Conservation (phyloP, 179 eudicot species). For the Pouteria campechiana region DNA sequence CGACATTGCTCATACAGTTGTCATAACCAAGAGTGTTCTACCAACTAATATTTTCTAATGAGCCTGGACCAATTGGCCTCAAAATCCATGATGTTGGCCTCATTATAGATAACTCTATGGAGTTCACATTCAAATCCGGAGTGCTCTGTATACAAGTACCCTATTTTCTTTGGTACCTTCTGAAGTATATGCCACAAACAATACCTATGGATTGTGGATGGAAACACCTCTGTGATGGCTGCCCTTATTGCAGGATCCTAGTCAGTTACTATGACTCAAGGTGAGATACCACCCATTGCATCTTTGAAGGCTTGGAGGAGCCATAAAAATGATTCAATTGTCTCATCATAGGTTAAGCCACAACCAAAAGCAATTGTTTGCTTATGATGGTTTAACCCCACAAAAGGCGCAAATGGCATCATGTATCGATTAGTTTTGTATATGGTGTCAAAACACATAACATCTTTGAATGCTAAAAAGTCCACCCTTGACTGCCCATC, state of each 20-base stretch:
- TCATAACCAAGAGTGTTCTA: no score
- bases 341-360: not conserved
- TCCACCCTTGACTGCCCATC: no score
- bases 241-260: slow-evolving; percentile 3
- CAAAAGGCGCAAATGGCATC: not conserved
- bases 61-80: no score
- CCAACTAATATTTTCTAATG: no score
- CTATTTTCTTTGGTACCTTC: not conserved
- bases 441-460: not conserved
- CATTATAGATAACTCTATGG: no score
- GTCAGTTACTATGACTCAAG: not conserved
- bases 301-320: not conserved
- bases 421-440: not conserved
- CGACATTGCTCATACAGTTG: no score
- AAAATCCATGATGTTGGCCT: no score
- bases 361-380: not conserved
- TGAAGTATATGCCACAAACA: slow-evolving; percentile 4
- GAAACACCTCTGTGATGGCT: not conserved
- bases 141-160: no score
- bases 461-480: no score
- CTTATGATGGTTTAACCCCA: not conserved
- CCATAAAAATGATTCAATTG: not conserved
- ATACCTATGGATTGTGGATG: not conserved
- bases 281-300: not conserved
- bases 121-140: no score